phyloP scores from a whole-genome alignment of 345 rosid genomes.

The Carallia pectinifolia region DNA sequence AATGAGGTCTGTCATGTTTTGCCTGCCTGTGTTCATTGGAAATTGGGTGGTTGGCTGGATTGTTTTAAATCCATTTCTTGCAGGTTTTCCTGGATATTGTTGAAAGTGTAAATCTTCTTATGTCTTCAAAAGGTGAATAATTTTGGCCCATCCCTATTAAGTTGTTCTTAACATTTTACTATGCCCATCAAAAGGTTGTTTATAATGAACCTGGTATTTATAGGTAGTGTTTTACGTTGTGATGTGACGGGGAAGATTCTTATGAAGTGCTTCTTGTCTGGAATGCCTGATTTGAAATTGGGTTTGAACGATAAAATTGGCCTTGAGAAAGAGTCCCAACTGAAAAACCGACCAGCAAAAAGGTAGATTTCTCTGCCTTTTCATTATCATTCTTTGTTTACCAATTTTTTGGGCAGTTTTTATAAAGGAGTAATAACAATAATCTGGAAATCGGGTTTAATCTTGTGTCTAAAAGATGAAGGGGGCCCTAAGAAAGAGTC shows the following conservation, averaged over 20 bases:
- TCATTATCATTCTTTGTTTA: neutral
- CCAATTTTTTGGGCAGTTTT: neutral
- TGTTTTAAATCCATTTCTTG: conserved; percentile 16
- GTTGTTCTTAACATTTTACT: neutral
- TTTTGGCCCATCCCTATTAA: conserved; percentile 1
- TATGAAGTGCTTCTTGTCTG: conserved; percentile 98
- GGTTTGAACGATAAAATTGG: conserved; percentile 99
- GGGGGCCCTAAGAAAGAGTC: conserved; percentile 97
- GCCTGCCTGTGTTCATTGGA: conserved; percentile 1
- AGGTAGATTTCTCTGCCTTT: conserved; percentile 48
- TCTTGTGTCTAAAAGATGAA: conserved; percentile 94
- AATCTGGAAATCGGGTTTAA: conserved; percentile 40
- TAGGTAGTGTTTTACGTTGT: conserved; percentile 93
- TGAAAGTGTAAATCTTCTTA: conserved; percentile 96
- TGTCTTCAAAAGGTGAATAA: conserved; percentile 87
- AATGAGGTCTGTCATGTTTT: conserved; percentile 58
- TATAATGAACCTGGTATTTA: conserved; percentile 24
- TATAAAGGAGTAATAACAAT: neutral
- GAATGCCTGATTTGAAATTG: conserved; percentile 99
- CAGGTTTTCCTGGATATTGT: conserved; percentile 98
- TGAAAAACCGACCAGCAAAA: conserved; percentile 92
- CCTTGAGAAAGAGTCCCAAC: conserved; percentile 94
- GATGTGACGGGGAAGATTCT: conserved; percentile 97
- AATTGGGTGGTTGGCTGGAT: conserved; percentile 13
- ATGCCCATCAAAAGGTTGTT: conserved; percentile 1